phyloP scores from a whole-genome alignment of 2,329 filamentous ascomycete genomes.

The Paraphoma chrysanthemicola region DNA sequence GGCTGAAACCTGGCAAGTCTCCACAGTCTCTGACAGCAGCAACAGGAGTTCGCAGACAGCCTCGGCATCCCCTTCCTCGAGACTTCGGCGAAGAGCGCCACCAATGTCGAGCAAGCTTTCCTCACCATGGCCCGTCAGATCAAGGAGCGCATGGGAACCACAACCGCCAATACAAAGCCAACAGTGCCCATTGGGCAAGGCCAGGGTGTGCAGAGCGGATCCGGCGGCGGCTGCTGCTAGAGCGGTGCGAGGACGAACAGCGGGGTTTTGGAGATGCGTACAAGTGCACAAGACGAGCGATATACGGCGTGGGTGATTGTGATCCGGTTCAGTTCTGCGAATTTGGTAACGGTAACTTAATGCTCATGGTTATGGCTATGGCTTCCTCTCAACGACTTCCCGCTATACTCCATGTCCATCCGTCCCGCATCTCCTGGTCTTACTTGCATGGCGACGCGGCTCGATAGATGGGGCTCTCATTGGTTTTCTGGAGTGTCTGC shows the following conservation, averaged over 20 bases:
- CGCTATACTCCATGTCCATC: slow-evolving; percentile 28
- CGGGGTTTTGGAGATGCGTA: slow-evolving; percentile 16
- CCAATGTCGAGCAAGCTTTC: slow-evolving; percentile 99
- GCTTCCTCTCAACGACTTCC: slow-evolving; percentile 21
- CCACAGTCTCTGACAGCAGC: slow-evolving; percentile 19
- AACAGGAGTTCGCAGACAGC: slow-evolving; percentile 96
- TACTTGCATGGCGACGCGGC: slow-evolving; percentile 35
- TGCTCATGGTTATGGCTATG: slow-evolving; percentile 38
- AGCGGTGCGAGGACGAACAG: slow-evolving; percentile 28
- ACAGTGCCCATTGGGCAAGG: slow-evolving; percentile 95
- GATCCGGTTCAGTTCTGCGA: slow-evolving; percentile 22
- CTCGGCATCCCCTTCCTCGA: slow-evolving; percentile 99
- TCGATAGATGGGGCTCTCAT: slow-evolving; percentile 35
- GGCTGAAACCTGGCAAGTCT: slow-evolving; percentile 28
- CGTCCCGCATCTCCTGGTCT: slow-evolving; percentile 20
- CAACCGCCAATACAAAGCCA: slow-evolving; percentile 97
- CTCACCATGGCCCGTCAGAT: slow-evolving; percentile 99
- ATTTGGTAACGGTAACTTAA: slow-evolving; percentile 32
- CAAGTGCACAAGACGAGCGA: slow-evolving; percentile 22
- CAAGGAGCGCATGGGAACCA: slow-evolving; percentile 99
- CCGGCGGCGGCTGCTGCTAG: slow-evolving; percentile 91
- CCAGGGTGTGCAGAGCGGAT: slow-evolving; percentile 88
- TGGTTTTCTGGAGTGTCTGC: slow-evolving; percentile 38
- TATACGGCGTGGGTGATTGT: slow-evolving; percentile 38
- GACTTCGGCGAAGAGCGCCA: slow-evolving; percentile 99